Evolutionary conservation across 352 stramenopile species (phyloP), one percentile per base, ranked within the genome.

Genomic region (Phytophthora multivora): DNA sequence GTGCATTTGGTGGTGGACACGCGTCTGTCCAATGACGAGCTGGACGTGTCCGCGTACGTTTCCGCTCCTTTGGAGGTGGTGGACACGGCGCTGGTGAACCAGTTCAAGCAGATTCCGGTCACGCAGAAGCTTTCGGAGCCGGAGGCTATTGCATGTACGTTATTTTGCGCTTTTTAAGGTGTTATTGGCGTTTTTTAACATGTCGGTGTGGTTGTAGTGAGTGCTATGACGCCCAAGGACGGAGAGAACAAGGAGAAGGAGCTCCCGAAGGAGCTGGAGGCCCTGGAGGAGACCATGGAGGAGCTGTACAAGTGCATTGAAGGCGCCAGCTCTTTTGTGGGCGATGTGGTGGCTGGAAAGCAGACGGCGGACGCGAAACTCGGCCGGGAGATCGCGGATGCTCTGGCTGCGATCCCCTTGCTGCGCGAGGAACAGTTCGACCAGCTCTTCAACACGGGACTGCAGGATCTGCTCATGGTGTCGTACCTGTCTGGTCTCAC

Each of bases 381-480:
- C n/a, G 95, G 96, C 36, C 83, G 88, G 26, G 80, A 98, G 69
- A 95, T 99, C 69, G 92, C 93, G 1, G 95, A 98, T 60, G 91
- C 91, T 28, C 80, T 99, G 2, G 96, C 94, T 9, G 86, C 83
- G 43, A 96, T 99, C 47, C 97, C 97, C 19, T 80, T 96, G 55
- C 96, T 99, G 58, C 81, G 89, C 47, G 80, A 88, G 23, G 95
- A 98, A 64, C 88, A 97, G 61, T 98, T 99, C 73, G 95, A 98
- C 79, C 95, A 97, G 60, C 90, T 99, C 51, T 98, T 99, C 77
- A 96, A 95, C 74, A 94, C 92, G 67, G 97, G 96, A 16, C 75
- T 99, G 67, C 96, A 99, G 81, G 97, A 99, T 79, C 85, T 99
- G 52, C 86, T 99, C 59, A 99, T 99, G 97, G 96, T 99, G 19